Conservation (phyloP, 2,329 filamentous ascomycete genomes). For the Fusarium fujikuroi region DNA sequence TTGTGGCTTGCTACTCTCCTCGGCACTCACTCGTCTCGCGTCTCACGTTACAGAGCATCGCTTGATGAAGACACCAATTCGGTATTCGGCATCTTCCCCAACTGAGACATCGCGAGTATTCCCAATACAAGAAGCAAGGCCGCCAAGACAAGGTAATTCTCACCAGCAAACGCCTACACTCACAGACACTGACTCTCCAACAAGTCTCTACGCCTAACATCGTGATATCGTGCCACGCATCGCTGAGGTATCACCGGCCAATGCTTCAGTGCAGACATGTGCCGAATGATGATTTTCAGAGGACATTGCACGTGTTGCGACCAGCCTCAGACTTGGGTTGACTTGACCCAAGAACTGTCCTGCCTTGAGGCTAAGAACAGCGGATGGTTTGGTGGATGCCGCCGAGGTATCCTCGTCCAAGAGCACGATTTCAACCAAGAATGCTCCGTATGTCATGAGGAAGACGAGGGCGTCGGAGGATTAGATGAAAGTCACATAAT, state of each 20-base stretch:
- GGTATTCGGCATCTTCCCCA: constrained; percentile 8
- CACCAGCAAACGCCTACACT: background rate
- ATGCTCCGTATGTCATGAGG: constrained; percentile 56
- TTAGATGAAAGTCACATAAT: constrained; percentile 47
- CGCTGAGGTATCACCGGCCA: constrained; percentile 6
- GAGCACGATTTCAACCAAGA: constrained; percentile 61
- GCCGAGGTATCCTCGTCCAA: constrained; percentile 53
- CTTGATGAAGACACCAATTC: constrained; percentile 19
- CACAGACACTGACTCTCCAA: background rate
- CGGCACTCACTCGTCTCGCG: background rate
- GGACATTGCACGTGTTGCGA: constrained; percentile 58
- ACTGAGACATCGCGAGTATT: constrained; percentile 16
- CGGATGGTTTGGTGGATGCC: constrained; percentile 57
- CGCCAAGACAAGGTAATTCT: background rate
- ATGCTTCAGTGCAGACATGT: constrained; percentile 50
- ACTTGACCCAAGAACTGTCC: constrained; percentile 58
- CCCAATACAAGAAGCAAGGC: background rate
- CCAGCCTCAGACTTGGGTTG: constrained; percentile 54
- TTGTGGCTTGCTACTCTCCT: constrained; percentile 16
- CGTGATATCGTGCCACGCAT: background rate
- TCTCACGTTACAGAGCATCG: constrained; percentile 21
- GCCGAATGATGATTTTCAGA: constrained; percentile 57
- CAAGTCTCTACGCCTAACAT: background rate
- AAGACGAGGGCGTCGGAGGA: constrained; percentile 56
- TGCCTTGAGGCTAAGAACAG: constrained; percentile 63